Evolutionary conservation across 495 filamentous ascomycete species (phyloP).

Genomic region (Lasiosphaeria hispida): DNA sequence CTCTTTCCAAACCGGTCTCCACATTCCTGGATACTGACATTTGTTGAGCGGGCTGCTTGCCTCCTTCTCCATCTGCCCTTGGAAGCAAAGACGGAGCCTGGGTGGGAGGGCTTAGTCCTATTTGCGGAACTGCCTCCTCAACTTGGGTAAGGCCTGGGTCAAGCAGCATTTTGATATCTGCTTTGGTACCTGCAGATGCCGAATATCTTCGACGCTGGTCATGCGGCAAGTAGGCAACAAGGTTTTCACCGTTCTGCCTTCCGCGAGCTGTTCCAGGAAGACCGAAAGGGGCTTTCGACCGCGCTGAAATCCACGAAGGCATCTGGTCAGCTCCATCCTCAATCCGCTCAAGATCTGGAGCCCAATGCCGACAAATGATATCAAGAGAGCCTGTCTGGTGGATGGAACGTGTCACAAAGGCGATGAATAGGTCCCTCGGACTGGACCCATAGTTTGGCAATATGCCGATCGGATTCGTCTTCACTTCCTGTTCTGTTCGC

Average conservation of each 20-base stretch:
- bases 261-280: neutral
- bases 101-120: too few species aligned
- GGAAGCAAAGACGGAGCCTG: too few species aligned
- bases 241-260: neutral
- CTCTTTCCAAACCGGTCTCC: too few species aligned
- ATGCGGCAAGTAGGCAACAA: neutral
- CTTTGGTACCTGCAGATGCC: neutral
- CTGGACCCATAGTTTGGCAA: conserved; percentile 20
- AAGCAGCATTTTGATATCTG: neutral
- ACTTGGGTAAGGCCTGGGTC: too few species aligned
- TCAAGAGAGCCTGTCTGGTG: conserved; percentile 19
- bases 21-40: too few species aligned
- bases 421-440: conserved; percentile 21
- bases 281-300: neutral
- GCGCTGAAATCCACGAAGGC: conserved; percentile 3
- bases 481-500: neutral
- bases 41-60: too few species aligned
- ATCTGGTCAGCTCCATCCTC: neutral
- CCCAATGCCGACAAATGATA: conserved; percentile 27
- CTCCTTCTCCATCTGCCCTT: too few species aligned
- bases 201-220: neutral
- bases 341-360: conserved; percentile 9
- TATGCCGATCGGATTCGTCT: neutral
- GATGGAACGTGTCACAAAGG: conserved; percentile 23
- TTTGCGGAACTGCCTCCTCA: too few species aligned